Evolutionary conservation across 1,284 basidiomycete genomes (phyloP).

Genomic region (Chondrostereum purpureum): DNA sequence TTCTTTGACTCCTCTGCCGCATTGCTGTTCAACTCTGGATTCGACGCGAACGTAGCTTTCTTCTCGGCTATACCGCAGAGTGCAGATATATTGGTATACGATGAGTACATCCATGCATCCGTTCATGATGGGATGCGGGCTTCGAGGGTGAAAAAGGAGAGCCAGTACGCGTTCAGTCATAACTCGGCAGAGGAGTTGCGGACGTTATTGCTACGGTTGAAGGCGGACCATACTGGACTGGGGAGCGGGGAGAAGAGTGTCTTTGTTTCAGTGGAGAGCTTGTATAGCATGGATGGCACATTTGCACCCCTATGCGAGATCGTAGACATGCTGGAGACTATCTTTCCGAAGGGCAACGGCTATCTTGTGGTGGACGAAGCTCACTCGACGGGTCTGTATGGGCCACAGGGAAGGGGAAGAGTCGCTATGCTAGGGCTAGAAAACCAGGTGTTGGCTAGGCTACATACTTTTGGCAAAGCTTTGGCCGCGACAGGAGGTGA

Average conservation of each 20-base stretch:
- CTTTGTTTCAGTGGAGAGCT: constrained; percentile 81
- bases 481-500: constrained; percentile 70
- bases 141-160: constrained; percentile 42
- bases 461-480: constrained; percentile 55
- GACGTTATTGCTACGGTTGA: constrained; percentile 33
- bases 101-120: constrained; percentile 88
- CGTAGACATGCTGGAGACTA: constrained; percentile 48
- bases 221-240: constrained; percentile 30
- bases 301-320: constrained; percentile 72
- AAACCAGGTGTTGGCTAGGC: constrained; percentile 52
- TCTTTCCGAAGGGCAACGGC: constrained; percentile 56
- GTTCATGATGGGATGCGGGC: constrained; percentile 86
- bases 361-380: constrained; percentile 86
- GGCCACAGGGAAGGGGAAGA: constrained; percentile 71
- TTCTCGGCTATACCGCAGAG: constrained; percentile 80
- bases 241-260: constrained; percentile 36
- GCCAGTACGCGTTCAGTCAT: constrained; percentile 59
- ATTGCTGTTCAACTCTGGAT: constrained; percentile 91
- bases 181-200: constrained; percentile 59
- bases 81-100: constrained; percentile 77
- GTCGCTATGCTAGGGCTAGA: constrained; percentile 62
- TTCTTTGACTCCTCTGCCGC: constrained; percentile 68
- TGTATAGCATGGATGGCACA: constrained; percentile 97
- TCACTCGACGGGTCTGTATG: constrained; percentile 79
- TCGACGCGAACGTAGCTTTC: constrained; percentile 89